These are phyloP conservation scores for Colletotrichum eremochloae DNA, from an alignment of 2,329 filamentous ascomycete species.

Conservation along the genomic window DNA sequence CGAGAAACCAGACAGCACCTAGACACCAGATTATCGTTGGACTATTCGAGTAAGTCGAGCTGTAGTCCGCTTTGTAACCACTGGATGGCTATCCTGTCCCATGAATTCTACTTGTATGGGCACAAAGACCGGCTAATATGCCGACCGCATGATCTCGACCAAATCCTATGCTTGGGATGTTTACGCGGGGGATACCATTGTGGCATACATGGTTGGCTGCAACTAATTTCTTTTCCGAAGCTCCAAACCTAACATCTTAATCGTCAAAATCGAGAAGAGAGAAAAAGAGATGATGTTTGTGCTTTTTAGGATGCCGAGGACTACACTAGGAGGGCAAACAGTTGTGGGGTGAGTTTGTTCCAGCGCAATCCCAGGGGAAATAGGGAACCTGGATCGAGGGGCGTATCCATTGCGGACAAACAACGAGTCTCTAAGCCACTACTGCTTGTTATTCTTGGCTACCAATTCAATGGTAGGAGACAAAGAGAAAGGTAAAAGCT, in stretches of 20 bases:
- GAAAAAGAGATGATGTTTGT: background rate
- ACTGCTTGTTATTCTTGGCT: too few relatives aligned
- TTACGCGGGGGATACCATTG: too few relatives aligned
- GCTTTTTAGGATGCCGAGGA: background rate
- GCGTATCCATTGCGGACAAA: background rate
- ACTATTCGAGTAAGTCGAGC: too few relatives aligned
- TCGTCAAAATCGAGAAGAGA: background rate
- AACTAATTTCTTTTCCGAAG: background rate
- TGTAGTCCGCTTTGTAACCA: too few relatives aligned
- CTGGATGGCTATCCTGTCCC: too few relatives aligned
- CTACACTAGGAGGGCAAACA: background rate
- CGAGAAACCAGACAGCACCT: too few relatives aligned
- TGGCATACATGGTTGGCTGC: background rate
- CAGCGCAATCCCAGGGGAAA: background rate
- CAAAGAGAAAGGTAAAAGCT: conserved; percentile 4
- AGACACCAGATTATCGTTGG: too few relatives aligned
- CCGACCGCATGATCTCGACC: too few relatives aligned
- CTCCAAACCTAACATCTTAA: background rate
- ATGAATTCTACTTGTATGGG: too few relatives aligned
- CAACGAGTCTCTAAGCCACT: background rate
- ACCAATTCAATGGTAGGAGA: background rate
- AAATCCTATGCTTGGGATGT: too few relatives aligned
- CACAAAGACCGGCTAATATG: too few relatives aligned
- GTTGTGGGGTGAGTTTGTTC: background rate
- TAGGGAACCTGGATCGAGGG: conserved; percentile 66